A percentile compares a stretch with the other conserved stretches of the same genome.
These are phyloP conservation scores for Pugionium cornutum DNA, from an alignment of 345 rosid genomes.

Conservation along the genomic window DNA sequence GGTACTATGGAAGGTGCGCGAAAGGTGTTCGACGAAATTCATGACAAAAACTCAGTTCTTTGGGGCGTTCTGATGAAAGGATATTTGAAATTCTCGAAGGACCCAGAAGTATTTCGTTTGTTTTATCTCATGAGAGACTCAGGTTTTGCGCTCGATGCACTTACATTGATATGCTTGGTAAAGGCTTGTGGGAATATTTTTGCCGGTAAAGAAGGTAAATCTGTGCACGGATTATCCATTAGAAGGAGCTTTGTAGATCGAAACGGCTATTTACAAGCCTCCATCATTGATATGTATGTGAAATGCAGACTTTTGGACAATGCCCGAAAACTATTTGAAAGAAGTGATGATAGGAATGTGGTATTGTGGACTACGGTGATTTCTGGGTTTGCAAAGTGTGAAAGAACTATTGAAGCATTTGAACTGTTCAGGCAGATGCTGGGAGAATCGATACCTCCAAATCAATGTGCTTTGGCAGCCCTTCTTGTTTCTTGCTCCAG, in stretches of 20 bases:
- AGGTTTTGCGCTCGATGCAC: constrained; percentile 35
- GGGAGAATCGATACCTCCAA: constrained; percentile 44
- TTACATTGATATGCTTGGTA: constrained; percentile 46
- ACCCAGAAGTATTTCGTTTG: constrained; percentile 45
- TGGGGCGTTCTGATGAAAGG: constrained; percentile 65
- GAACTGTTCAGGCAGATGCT: constrained; percentile 57
- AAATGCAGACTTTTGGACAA: constrained; percentile 46
- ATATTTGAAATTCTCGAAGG: constrained; percentile 43
- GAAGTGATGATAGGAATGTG: constrained; percentile 47
- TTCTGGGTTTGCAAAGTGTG: constrained; percentile 50
- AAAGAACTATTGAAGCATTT: constrained; percentile 48
- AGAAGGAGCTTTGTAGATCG: constrained; percentile 39
- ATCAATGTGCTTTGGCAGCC: constrained; percentile 48
- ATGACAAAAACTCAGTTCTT: constrained; percentile 49
- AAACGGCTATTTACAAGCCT: constrained; percentile 43
- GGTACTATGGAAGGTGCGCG: constrained; percentile 47
- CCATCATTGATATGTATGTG: constrained; percentile 55
- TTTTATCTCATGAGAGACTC: constrained; percentile 49
- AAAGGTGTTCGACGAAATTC: constrained; percentile 56
- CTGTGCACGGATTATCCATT: constrained; percentile 46
- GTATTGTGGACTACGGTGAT: constrained; percentile 60
- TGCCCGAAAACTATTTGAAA: constrained; percentile 46
- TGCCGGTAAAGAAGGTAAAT: constrained; percentile 52
- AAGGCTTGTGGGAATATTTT: constrained; percentile 48
- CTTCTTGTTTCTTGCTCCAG: constrained; percentile 54